phyloP scores from a whole-genome alignment of 352 stramenopile genomes.

The Phytophthora europaea region DNA sequence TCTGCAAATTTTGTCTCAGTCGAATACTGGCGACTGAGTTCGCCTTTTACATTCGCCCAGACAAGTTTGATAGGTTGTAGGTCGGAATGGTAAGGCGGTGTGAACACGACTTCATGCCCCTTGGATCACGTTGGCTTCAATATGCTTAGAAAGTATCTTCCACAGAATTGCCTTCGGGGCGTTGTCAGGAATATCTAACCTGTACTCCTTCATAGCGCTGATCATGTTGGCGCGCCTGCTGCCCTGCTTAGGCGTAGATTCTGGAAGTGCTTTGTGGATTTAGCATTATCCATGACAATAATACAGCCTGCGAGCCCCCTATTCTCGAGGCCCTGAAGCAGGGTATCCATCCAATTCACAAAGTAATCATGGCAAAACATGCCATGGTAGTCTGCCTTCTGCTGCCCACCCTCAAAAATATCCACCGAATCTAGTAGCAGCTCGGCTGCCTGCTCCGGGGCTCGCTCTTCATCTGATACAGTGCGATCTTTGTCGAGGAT shows the following conservation, averaged over 20 bases:
- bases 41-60: background rate
- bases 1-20: background rate
- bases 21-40: background rate
- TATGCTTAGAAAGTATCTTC: background rate
- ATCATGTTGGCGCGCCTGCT: conserved; percentile 3
- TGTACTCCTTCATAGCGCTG: background rate
- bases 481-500: background rate
- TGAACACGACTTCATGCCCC: background rate
- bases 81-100: background rate
- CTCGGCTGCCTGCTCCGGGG: background rate
- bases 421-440: conserved; percentile 8
- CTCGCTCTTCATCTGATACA: conserved; percentile 7
- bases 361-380: conserved; percentile 34
- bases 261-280: conserved; percentile 12
- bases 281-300: conserved; percentile 25
- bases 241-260: background rate
- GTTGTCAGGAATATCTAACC: background rate
- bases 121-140: background rate
- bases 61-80: background rate
- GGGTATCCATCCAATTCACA: conserved; percentile 19
- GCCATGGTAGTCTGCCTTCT: conserved; percentile 17
- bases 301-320: conserved; percentile 5
- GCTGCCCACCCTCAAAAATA: conserved; percentile 27
- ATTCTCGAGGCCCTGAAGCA: background rate
- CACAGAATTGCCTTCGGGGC: background rate